Evolutionary conservation across 495 filamentous ascomycete species (phyloP).

Genomic region (Penicillium manginii): DNA sequence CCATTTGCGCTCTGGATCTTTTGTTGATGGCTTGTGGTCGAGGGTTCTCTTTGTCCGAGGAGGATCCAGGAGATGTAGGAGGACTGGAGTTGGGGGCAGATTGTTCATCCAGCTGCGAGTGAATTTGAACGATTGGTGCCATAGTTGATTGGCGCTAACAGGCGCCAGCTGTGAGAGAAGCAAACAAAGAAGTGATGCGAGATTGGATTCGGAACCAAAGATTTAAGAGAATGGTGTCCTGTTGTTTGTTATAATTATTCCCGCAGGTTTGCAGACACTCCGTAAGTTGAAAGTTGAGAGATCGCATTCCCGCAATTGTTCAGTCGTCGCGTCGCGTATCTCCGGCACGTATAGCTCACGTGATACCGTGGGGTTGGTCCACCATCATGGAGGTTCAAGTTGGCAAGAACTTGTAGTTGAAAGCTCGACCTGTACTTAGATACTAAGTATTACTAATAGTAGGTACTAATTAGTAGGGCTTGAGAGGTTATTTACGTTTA

Average conservation of each 20-base stretch:
- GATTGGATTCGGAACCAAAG: not conserved
- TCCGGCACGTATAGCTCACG: constrained; percentile 1
- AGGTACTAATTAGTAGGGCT: no score
- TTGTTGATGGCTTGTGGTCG: constrained; percentile 24
- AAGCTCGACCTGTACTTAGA: no score
- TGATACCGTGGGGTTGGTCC: not conserved
- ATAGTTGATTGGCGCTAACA: constrained; percentile 29
- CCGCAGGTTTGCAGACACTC: not conserved
- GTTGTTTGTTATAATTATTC: not conserved
- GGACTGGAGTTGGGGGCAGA: constrained; percentile 30
- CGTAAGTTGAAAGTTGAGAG: constrained; percentile 2
- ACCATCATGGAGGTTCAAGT: no score
- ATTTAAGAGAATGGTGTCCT: not conserved
- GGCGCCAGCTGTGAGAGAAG: constrained; percentile 14
- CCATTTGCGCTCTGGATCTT: constrained; percentile 32
- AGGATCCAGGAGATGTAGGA: constrained; percentile 42
- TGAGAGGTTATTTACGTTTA: no score
- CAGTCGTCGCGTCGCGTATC: not conserved
- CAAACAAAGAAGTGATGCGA: constrained; percentile 5
- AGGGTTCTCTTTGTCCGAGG: constrained; percentile 67
- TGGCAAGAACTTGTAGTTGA: no score
- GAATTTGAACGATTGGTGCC: constrained; percentile 33
- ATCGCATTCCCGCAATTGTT: constrained; percentile 2
- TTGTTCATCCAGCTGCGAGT: constrained; percentile 28
- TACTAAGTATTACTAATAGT: no score